Conservation (phyloP, 2,329 filamentous ascomycete species). For the Mariannaea sp. region DNA sequence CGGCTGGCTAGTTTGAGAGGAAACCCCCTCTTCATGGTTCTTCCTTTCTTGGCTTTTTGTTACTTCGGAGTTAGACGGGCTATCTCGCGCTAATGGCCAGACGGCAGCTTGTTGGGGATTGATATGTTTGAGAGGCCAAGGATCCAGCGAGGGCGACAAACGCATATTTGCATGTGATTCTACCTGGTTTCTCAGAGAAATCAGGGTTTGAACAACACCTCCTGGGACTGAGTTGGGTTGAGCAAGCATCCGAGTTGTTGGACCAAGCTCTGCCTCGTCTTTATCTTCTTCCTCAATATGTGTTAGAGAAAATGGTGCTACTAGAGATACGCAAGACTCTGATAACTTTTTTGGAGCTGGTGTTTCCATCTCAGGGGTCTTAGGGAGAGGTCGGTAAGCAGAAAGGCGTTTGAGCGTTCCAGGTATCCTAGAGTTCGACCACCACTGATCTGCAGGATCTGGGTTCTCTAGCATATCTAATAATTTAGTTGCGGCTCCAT, state of each 20-base stretch:
- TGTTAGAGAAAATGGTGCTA: conserved; percentile 24
- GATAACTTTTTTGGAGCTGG: conserved; percentile 8
- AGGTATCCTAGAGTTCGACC: not conserved
- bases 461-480: not conserved
- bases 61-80: not conserved
- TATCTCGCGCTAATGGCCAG: not conserved
- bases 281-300: conserved; percentile 30
- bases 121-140: not conserved
- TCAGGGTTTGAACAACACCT: not conserved
- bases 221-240: conserved; percentile 15
- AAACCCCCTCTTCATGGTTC: not conserved
- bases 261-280: conserved; percentile 20
- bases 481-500: too few species aligned
- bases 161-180: not conserved
- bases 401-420: not conserved
- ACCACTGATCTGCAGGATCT: not conserved
- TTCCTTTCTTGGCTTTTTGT: too few species aligned
- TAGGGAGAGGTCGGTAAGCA: conserved; percentile 28
- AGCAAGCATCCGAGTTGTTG: conserved; percentile 10
- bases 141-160: not conserved
- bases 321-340: conserved; percentile 13
- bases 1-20: not conserved
- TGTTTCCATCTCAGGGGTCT: conserved; percentile 22
- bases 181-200: not conserved
- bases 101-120: not conserved